Evolutionary conservation across 768 basidiomycete species (phyloP), one percentile per base, ranked within the genome.

Genomic region (Termitomyces eurrhizus): DNA sequence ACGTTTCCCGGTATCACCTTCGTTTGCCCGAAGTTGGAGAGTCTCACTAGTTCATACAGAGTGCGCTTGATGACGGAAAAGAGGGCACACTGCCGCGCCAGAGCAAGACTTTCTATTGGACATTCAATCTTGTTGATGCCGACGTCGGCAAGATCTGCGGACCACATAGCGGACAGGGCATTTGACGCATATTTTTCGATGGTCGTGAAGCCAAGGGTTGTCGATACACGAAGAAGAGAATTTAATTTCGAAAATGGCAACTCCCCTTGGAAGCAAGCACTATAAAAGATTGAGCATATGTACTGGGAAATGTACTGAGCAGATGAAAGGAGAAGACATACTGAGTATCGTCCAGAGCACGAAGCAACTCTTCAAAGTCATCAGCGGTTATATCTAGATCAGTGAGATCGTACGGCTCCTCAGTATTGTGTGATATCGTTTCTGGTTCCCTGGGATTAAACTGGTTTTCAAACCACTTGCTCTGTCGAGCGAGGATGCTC

Each of bases 1-100:
- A 59, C 21, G 11, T 53, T n/a, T 48, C 45, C 60, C 29, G 55
- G 56, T 24, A 32, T 46, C 26, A 36, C 5, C 41, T 62, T 42
- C 29, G 18, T 58, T 52, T 74, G 72, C 9, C 69, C 73, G 56
- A 74, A 72, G 14, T 60, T 67, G 9, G 66, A 53, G 13, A 62
- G 63, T 35, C 77, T 68, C 5, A 77, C 65, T 39, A 78, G 69
- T 63, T 78, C 77, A 64, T 77, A 79, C 60, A 74, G 70, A 5
- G 77, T 72, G 52, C 73, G 68, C 51, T 77, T 76, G 18, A 72
- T 69, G 6, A 77, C 65, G 7, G 52, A 32, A 29, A 68, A 69
- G 21, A 75, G 62, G 37, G 66, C 68, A 61, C 65, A 73, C 13
- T 62, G 24, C 18, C 71, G 71, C 13, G 74, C 75, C 51, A 80